These are phyloP conservation scores for Pythium phragmiticola DNA, from an alignment of 352 stramenopile species.

Conservation along the genomic window DNA sequence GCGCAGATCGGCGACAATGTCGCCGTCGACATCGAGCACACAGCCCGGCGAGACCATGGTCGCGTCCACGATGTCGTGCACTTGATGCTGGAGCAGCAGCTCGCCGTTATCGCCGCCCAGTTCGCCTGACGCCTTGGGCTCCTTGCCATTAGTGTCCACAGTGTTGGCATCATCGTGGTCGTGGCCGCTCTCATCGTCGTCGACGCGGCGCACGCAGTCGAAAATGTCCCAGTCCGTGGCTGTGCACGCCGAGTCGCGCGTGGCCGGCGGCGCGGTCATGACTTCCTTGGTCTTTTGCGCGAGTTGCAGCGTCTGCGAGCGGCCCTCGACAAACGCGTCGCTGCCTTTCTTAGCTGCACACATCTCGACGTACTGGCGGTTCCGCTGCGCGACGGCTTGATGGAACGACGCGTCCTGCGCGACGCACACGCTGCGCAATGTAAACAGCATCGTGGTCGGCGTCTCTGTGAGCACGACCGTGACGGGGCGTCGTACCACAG, in stretches of 20 bases:
- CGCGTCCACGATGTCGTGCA: slow-evolving; percentile 77
- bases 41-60: slow-evolving; percentile 76
- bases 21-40: slow-evolving; percentile 73
- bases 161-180: slow-evolving; percentile 33
- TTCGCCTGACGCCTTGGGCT: slow-evolving; percentile 2
- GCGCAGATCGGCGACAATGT: slow-evolving; percentile 72
- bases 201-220: slow-evolving; percentile 51
- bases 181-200: slow-evolving; percentile 31
- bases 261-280: slow-evolving; percentile 77
- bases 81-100: slow-evolving; percentile 61
- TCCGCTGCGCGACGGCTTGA: slow-evolving; percentile 40
- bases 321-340: slow-evolving; percentile 71
- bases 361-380: slow-evolving; percentile 61
- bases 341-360: slow-evolving; percentile 76
- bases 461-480: slow-evolving; percentile 60
- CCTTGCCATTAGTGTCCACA: slow-evolving; percentile 19
- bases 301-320: slow-evolving; percentile 69
- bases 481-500: slow-evolving; percentile 30
- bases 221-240: slow-evolving; percentile 89
- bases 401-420: slow-evolving; percentile 53
- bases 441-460: slow-evolving; percentile 58
- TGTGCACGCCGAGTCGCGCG: slow-evolving; percentile 62
- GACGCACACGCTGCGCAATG: slow-evolving; percentile 69
- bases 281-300: slow-evolving; percentile 83
- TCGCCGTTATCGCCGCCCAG: slow-evolving; percentile 37